Conservation (phyloP, 2,329 filamentous ascomycete genomes). For the Aspergillus awamori region DNA sequence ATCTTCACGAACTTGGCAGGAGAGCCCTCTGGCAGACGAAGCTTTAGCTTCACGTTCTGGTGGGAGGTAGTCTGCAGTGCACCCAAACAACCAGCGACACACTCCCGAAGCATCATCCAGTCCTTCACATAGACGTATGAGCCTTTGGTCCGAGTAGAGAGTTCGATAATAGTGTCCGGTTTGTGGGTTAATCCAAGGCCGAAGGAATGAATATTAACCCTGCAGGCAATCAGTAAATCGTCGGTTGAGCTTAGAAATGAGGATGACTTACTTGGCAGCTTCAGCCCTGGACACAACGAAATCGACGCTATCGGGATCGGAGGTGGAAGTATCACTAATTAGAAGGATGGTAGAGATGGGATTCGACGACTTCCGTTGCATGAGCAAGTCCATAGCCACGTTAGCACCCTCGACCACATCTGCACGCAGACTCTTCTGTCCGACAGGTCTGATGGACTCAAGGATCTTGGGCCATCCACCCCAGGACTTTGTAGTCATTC, state of each 20-base stretch:
- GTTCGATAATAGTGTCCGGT: slow-evolving; percentile 96
- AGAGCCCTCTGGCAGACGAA: slow-evolving; percentile 91
- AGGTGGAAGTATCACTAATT: slow-evolving; percentile 95
- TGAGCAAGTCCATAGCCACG: slow-evolving; percentile 95
- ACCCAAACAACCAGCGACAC: slow-evolving; percentile 88
- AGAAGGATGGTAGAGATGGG: slow-evolving; percentile 93
- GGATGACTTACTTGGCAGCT: slow-evolving; percentile 78
- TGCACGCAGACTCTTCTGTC: slow-evolving; percentile 92
- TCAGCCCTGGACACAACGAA: slow-evolving; percentile 97
- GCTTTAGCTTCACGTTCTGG: slow-evolving; percentile 94
- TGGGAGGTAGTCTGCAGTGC: slow-evolving; percentile 94
- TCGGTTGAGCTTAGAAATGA: slow-evolving; percentile 1
- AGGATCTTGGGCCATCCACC: slow-evolving; percentile 85
- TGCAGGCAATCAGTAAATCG: slow-evolving; percentile 41
- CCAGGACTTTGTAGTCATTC: slow-evolving; percentile 97
- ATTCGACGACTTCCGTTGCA: slow-evolving; percentile 96
- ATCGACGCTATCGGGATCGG: slow-evolving; percentile 91
- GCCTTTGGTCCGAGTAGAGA: slow-evolving; percentile 92
- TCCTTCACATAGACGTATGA: slow-evolving; percentile 99
- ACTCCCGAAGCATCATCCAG: slow-evolving; percentile 99
- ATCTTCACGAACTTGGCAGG: slow-evolving; percentile 99
- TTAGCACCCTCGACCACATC: slow-evolving; percentile 98
- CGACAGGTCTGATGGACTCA: slow-evolving; percentile 85
- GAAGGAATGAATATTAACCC: slow-evolving; percentile 94
- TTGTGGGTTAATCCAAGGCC: slow-evolving; percentile 96